Evolutionary conservation across 495 filamentous ascomycete genomes (phyloP).

Genomic region (Lasiosphaeria ovina): DNA sequence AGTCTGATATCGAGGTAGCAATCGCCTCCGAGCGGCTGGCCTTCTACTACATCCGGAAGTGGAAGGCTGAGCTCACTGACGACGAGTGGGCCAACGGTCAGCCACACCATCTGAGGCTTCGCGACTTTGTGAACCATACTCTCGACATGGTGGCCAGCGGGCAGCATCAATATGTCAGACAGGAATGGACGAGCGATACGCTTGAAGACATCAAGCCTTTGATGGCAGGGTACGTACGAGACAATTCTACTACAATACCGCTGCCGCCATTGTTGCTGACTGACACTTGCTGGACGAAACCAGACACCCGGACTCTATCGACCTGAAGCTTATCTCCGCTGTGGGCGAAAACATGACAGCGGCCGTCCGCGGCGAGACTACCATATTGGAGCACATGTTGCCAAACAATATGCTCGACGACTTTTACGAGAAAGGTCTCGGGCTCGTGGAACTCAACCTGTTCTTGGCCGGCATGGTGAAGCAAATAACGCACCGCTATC

Average conservation of each 20-base stretch:
- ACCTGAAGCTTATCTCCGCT: slow-evolving; percentile 15
- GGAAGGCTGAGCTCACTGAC: slow-evolving; percentile 1
- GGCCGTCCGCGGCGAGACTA: slow-evolving; percentile 24
- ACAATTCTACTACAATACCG: no score
- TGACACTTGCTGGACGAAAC: slow-evolving; percentile 3
- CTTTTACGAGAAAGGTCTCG: slow-evolving; percentile 36
- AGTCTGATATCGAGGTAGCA: slow-evolving; percentile 1
- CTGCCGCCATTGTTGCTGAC: no score
- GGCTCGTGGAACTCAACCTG: slow-evolving; percentile 22
- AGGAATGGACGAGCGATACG: slow-evolving; percentile 13
- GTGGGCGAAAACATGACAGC: slow-evolving; percentile 37
- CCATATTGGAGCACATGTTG: slow-evolving; percentile 43
- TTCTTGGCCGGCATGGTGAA: slow-evolving; percentile 24
- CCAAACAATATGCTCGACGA: slow-evolving; percentile 36
- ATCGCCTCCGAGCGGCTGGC: slow-evolving; percentile 11
- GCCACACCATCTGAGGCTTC: slow-evolving; percentile 7
- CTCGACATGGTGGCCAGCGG: slow-evolving; percentile 5
- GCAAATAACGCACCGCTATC: slow-evolving; percentile 44
- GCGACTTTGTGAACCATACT: slow-evolving; percentile 13
- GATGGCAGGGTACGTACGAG: no score
- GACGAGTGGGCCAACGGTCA: slow-evolving; percentile 8
- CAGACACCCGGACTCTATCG: slow-evolving; percentile 10
- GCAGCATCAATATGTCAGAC: slow-evolving; percentile 6
- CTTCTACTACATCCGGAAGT: slow-evolving; percentile 13
- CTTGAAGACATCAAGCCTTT: no score